Percentiles rank a stretch among this genome's conserved stretches.
These are phyloP conservation scores for Plantago rigida DNA, from an alignment of 305 asterid species.

Conservation along the genomic window DNA sequence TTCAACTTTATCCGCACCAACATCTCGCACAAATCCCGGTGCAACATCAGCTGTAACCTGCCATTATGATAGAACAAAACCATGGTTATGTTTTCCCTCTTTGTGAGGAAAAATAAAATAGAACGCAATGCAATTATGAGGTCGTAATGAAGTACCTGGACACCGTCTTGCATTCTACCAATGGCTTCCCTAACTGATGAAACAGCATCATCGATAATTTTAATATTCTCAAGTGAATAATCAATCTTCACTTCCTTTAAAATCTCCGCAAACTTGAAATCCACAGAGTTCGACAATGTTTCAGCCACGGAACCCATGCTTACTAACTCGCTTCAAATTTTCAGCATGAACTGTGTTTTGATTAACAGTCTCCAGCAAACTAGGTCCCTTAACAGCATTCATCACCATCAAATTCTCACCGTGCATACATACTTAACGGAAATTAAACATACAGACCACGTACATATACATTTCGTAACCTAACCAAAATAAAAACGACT, in stretches of 20 bases:
- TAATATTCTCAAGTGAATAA: slow-evolving; percentile 42
- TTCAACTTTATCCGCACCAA: slow-evolving; percentile 80
- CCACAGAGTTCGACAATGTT: slow-evolving; percentile 36
- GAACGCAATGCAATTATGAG: too few species aligned
- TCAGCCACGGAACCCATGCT: slow-evolving; percentile 37
- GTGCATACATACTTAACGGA: too few species aligned
- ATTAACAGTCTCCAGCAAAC: too few species aligned
- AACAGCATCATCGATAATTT: slow-evolving; percentile 46
- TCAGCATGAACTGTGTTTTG: not conserved
- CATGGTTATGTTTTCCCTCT: not conserved
- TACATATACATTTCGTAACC: too few species aligned
- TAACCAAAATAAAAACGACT: too few species aligned
- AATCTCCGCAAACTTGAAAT: slow-evolving; percentile 53
- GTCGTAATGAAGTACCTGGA: slow-evolving; percentile 34
- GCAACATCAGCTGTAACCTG: slow-evolving; percentile 74
- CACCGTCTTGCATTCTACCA: slow-evolving; percentile 44
- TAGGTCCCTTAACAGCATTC: too few species aligned
- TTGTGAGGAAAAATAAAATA: not conserved
- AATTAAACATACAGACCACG: too few species aligned
- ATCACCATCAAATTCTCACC: too few species aligned
- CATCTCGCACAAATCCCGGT: slow-evolving; percentile 69
- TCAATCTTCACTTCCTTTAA: slow-evolving; percentile 69
- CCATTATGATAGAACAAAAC: slow-evolving; percentile 11
- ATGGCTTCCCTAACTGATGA: slow-evolving; percentile 52
- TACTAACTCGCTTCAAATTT: not conserved